phyloP scores from a whole-genome alignment of 1,284 basidiomycete genomes.

The Gymnopus androsaceus region DNA sequence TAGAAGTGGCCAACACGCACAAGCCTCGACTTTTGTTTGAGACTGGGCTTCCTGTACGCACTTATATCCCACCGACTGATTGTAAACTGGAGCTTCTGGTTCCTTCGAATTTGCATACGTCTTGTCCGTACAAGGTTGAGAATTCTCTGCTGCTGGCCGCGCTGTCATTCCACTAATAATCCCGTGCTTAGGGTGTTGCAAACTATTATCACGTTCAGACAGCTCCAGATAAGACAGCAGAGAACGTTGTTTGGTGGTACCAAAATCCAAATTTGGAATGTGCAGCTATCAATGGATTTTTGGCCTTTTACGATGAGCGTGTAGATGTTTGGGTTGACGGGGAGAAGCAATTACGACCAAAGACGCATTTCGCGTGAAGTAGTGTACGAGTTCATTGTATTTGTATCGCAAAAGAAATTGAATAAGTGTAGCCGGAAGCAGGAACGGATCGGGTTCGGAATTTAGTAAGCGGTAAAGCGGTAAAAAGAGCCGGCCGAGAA shows the following conservation, averaged over 20 bases:
- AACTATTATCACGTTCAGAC: conserved; percentile 57
- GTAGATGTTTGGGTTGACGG: conserved; percentile 68
- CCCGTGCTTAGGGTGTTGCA: conserved; percentile 55
- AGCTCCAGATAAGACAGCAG: conserved; percentile 42
- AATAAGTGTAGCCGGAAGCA: no score
- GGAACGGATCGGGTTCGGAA: not conserved
- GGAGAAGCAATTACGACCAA: conserved; percentile 42
- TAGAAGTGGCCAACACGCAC: conserved; percentile 61
- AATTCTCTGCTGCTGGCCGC: conserved; percentile 3
- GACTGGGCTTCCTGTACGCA: conserved; percentile 55
- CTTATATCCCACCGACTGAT: conserved; percentile 63
- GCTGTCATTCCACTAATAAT: conserved; percentile 5
- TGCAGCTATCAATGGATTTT: conserved; percentile 50
- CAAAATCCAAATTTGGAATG: conserved; percentile 52
- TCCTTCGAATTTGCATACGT: conserved; percentile 46
- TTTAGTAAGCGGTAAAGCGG: no score
- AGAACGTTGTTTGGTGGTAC: conserved; percentile 68
- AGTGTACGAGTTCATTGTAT: not conserved
- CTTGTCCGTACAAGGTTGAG: conserved; percentile 67
- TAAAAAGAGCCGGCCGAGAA: not conserved
- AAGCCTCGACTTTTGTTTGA: conserved; percentile 59
- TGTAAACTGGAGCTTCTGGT: conserved; percentile 52
- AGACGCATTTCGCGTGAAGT: conserved; percentile 7
- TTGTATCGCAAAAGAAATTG: no score
- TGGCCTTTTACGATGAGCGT: conserved; percentile 68